These are phyloP conservation scores for Cercospora zeina DNA, from an alignment of 2,329 filamentous ascomycete genomes.

Conservation along the genomic window DNA sequence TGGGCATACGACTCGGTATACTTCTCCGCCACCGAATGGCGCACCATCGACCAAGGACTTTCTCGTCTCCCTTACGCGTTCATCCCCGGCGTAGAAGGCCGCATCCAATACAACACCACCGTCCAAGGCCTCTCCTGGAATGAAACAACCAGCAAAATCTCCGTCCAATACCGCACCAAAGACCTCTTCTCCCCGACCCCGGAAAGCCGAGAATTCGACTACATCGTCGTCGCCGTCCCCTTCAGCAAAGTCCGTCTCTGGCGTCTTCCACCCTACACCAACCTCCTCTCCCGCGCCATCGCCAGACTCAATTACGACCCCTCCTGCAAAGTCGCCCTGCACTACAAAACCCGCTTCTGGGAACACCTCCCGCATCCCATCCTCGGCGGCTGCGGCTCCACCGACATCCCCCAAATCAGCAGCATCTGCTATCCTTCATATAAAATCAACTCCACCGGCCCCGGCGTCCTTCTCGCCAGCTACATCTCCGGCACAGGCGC, in stretches of 20 bases:
- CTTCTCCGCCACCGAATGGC: constrained; percentile 60
- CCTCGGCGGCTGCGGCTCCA: constrained; percentile 62
- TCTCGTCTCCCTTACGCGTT: constrained; percentile 63
- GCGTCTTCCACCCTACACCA: constrained; percentile 57
- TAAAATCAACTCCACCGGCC: constrained; percentile 63
- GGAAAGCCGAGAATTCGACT: constrained; percentile 60
- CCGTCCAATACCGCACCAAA: constrained; percentile 58
- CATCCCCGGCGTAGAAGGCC: constrained; percentile 59
- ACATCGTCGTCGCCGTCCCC: constrained; percentile 64
- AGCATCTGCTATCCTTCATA: constrained; percentile 68
- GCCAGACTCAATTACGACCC: constrained; percentile 52
- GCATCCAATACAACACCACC: constrained; percentile 58
- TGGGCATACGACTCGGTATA: constrained; percentile 60
- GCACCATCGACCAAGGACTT: constrained; percentile 64
- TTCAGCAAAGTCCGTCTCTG: constrained; percentile 65
- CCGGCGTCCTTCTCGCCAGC: constrained; percentile 62
- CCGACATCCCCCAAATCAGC: constrained; percentile 62
- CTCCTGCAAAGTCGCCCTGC: constrained; percentile 62
- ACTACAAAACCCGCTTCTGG: constrained; percentile 66
- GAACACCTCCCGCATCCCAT: constrained; percentile 58
- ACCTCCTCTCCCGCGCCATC: constrained; percentile 53
- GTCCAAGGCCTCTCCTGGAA: constrained; percentile 60
- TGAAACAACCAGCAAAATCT: constrained; percentile 54
- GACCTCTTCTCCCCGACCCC: constrained; percentile 47
- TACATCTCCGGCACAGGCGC: constrained; percentile 55